phyloP scores from a whole-genome alignment of 1,139 yeast genomes.

The Torulaspora globosa region DNA sequence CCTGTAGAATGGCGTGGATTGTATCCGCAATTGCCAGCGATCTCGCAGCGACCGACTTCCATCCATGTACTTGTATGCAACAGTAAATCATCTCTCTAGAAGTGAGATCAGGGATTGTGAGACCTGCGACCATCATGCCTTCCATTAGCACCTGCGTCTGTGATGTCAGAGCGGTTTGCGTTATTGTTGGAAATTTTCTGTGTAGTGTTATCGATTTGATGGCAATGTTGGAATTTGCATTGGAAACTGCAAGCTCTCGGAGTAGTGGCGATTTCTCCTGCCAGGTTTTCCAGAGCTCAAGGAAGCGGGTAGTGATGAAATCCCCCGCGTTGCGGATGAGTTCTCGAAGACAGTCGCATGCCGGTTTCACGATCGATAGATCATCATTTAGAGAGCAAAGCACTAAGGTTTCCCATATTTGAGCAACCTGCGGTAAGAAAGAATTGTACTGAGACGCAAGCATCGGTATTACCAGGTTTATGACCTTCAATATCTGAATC shows the following conservation, averaged over 20 bases:
- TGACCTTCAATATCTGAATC: conserved; percentile 52
- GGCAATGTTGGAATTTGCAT: background rate
- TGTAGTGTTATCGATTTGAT: conserved; percentile 6
- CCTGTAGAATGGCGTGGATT: conserved; percentile 14
- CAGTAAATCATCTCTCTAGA: conserved; percentile 25
- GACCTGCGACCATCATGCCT: conserved; percentile 27
- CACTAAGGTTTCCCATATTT: conserved; percentile 60
- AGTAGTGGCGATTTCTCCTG: conserved; percentile 27
- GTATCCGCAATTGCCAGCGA: conserved; percentile 29
- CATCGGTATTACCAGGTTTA: conserved; percentile 52
- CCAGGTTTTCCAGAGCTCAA: conserved; percentile 42
- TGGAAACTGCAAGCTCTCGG: conserved; percentile 11
- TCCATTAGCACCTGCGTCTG: conserved; percentile 26
- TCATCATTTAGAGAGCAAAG: conserved; percentile 42
- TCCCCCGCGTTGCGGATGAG: conserved; percentile 46
- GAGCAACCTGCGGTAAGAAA: conserved; percentile 64
- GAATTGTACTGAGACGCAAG: conserved; percentile 57
- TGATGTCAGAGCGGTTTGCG: conserved; percentile 23
- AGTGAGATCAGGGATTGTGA: conserved; percentile 21
- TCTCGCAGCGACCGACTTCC: conserved; percentile 12
- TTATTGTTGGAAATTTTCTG: conserved; percentile 24
- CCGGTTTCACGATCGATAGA: conserved; percentile 38
- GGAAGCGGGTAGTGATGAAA: conserved; percentile 49
- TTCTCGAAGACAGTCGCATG: conserved; percentile 39
- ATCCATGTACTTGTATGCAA: conserved; percentile 27